phyloP scores from a whole-genome alignment of 257 asterid species.

The Ajuga chamaepitys region DNA sequence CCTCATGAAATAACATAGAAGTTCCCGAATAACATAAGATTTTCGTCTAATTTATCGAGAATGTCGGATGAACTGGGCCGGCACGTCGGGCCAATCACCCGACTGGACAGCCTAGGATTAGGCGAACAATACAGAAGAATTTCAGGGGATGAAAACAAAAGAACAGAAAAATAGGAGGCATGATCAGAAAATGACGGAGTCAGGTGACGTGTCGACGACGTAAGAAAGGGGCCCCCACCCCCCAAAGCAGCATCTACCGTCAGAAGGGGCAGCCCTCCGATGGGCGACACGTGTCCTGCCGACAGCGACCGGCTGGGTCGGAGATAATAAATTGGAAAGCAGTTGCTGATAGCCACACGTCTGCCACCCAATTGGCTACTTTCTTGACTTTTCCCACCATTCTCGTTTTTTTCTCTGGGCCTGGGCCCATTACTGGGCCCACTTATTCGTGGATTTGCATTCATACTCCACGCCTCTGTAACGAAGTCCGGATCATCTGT shows the following conservation, averaged over 20 bases:
- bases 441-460: constrained; percentile 28
- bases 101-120: too few species aligned
- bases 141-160: neutral
- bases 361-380: constrained; percentile 52
- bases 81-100: too few species aligned
- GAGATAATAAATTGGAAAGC: constrained; percentile 41
- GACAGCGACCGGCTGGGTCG: constrained; percentile 46
- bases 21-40: too few species aligned
- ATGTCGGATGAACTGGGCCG: too few species aligned
- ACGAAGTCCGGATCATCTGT: too few species aligned
- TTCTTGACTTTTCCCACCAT: constrained; percentile 34
- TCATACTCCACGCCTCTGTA: constrained; percentile 46
- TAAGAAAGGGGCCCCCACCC: constrained; percentile 6
- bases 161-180: neutral
- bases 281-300: constrained; percentile 54
- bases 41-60: too few species aligned
- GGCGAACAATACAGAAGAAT: neutral
- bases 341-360: constrained; percentile 48
- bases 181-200: constrained; percentile 22
- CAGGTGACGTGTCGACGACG: constrained; percentile 24
- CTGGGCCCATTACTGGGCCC: constrained; percentile 29
- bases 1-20: too few species aligned
- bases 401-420: constrained; percentile 2
- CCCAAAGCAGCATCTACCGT: neutral
- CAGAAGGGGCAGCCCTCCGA: neutral